Conservation (phyloP, 2,329 filamentous ascomycete species). For the Colletotrichum destructivum region DNA sequence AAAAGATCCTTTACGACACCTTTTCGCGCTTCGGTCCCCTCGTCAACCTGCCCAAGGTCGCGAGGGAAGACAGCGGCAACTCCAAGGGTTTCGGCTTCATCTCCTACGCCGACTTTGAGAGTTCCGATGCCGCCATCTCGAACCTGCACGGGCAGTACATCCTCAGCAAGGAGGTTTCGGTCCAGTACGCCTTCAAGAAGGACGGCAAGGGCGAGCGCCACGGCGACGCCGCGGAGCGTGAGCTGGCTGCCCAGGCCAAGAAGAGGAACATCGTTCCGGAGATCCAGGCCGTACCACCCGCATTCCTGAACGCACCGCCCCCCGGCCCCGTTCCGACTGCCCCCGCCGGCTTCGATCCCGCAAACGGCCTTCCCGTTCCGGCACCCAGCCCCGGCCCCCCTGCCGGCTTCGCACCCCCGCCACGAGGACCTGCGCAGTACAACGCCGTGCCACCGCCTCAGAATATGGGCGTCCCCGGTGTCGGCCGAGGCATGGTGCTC, state of each 20-base stretch:
- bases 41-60: conserved; percentile 88
- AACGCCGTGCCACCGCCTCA: conserved; percentile 43
- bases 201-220: conserved; percentile 97
- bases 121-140: conserved; percentile 89
- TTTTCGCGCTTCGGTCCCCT: conserved; percentile 94
- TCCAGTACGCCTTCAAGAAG: conserved; percentile 99
- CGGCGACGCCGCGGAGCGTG: conserved; percentile 92
- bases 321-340: conserved; percentile 44
- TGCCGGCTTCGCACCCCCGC: conserved; percentile 55
- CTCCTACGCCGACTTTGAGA: conserved; percentile 92
- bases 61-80: conserved; percentile 88
- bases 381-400: conserved; percentile 48
- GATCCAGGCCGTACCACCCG: conserved; percentile 81
- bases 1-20: conserved; percentile 94
- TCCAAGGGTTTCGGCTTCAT: conserved; percentile 98
- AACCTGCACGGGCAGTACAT: conserved; percentile 98
- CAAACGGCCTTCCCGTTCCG: conserved; percentile 47
- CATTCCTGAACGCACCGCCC: conserved; percentile 68
- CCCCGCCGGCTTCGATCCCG: conserved; percentile 54
- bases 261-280: conserved; percentile 93
- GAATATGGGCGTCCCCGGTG: conserved; percentile 30
- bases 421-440: conserved; percentile 54
- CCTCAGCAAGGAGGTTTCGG: conserved; percentile 95
- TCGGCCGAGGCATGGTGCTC: conserved; percentile 52
- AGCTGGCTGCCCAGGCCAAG: conserved; percentile 91